Evolutionary conservation across 352 stramenopile species (phyloP), one percentile per base, ranked within the genome.

Genomic region (Hyphochytrium catenoides): DNA sequence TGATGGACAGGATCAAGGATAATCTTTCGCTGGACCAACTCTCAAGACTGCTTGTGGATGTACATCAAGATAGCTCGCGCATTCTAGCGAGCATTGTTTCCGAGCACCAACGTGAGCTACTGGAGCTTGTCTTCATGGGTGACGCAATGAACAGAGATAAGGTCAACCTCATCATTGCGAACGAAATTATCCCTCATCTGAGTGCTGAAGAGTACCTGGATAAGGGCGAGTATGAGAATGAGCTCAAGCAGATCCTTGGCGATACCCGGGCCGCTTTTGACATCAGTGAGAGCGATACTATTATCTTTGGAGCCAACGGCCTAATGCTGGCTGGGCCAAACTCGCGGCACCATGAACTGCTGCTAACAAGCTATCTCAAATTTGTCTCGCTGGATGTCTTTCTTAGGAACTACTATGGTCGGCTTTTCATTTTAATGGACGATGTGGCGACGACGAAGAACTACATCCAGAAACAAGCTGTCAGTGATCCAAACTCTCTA

Each of bases 1-100:
- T 97, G 39, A 94, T 95, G 78, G 86, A 97, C 52, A 72, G 81
- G 38, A 94, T 96, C 51, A 95, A 95, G 53, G 86, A 96, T 56
- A 95, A 95, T 48, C 90, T 97, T 31, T 95, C 85, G 29, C 62
- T 96, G 17, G 85, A 95, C 47, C 82, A 96, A 46, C 56, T 96
- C n/a, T 85, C 86, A 20, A 65, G 87, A 4, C 50, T 96, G 39
- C 56, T 96, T 0, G 83, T 95, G 17, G 86, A 95, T 33, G 77
- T 95, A 5, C 74, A 95, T 39, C 52, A 90, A 40, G 82, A 96
- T 47, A 93, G 76, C 15, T 94, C 77, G 34, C 79, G 75, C 47
- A 95, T 96, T 51, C 77, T 96, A 9, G 87, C 95, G 48, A 79
- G 83, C 20, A 61, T 96, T 27, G 62, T 96, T 26, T 95, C 79